Conservation (phyloP, 805 yeast genomes). For the Ogataea neopini region DNA sequence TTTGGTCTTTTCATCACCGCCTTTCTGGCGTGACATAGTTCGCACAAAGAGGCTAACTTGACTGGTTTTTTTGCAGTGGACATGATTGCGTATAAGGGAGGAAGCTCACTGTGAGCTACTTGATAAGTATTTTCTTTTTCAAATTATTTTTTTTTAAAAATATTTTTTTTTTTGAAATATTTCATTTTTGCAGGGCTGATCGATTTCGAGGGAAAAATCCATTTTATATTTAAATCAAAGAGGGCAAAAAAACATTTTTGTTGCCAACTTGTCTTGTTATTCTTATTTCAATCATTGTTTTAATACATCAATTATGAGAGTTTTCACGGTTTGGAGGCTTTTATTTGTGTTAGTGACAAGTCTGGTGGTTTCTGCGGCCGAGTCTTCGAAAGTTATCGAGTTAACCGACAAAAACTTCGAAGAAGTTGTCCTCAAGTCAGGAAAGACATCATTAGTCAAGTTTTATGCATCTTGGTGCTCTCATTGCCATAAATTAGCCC, state of each 20-base stretch:
- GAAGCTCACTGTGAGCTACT: not conserved
- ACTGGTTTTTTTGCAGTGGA: constrained; percentile 23
- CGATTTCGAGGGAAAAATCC: constrained; percentile 2
- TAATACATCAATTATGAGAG: not conserved
- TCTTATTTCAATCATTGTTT: not conserved
- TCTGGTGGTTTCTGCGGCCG: constrained; percentile 1
- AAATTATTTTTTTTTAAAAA: not conserved
- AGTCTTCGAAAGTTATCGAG: constrained; percentile 33
- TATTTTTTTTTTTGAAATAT: not conserved
- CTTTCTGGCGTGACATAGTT: constrained; percentile 76
- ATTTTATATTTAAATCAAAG: not conserved
- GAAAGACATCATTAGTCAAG: constrained; percentile 75
- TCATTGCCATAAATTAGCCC: constrained; percentile 61
- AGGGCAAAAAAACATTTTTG: not conserved
- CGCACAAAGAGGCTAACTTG: constrained; percentile 60
- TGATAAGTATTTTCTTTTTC: too few species aligned
- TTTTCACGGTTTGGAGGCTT: not conserved
- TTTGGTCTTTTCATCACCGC: constrained; percentile 93
- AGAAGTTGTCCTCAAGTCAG: constrained; percentile 55
- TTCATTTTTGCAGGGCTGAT: not conserved
- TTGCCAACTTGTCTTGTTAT: not conserved
- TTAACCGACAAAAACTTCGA: constrained; percentile 54
- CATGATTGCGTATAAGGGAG: not conserved
- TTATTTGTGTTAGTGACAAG: not conserved
- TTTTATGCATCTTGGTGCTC: constrained; percentile 75